Percentiles rank a stretch among this genome's conserved stretches.
phyloP scores from a whole-genome alignment of 306 rosid genomes.

The Gleditsia sinensis region DNA sequence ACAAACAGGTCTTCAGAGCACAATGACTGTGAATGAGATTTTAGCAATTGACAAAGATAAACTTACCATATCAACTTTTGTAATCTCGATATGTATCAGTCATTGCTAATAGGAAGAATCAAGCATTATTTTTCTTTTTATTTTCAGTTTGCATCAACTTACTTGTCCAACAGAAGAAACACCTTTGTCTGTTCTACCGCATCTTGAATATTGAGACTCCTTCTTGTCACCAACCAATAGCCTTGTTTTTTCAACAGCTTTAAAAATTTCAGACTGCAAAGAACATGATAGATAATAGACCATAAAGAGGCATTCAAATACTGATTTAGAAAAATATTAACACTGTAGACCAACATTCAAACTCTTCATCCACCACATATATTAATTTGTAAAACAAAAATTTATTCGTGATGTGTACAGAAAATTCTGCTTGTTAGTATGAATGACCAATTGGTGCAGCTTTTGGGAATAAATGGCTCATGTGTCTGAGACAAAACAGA shows the following conservation, averaged over 20 bases:
- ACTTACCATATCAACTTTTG: constrained; percentile 10
- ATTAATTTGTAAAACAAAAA: constrained; percentile 21
- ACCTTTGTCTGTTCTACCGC: constrained; percentile 97
- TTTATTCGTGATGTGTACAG: constrained; percentile 7
- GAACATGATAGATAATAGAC: constrained; percentile 27
- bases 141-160: constrained; percentile 42
- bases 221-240: constrained; percentile 78
- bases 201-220: constrained; percentile 88
- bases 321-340: constrained; percentile 9
- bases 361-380: constrained; percentile 24
- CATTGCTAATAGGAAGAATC: constrained; percentile 3
- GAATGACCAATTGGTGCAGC: constrained; percentile 27
- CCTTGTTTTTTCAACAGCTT: constrained; percentile 75
- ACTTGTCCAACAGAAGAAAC: constrained; percentile 97
- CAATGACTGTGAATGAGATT: constrained; percentile 5
- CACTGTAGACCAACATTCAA: constrained; percentile 1
- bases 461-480: constrained; percentile 26
- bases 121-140: neutral
- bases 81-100: constrained; percentile 22
- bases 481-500: constrained; percentile 31
- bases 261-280: constrained; percentile 85
- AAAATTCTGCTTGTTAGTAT: constrained; percentile 29
- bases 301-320: constrained; percentile 21
- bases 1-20: constrained; percentile 1
- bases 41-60: constrained; percentile 23